These are phyloP conservation scores for Ormosia emarginata DNA, from an alignment of 306 rosid species.

Conservation along the genomic window DNA sequence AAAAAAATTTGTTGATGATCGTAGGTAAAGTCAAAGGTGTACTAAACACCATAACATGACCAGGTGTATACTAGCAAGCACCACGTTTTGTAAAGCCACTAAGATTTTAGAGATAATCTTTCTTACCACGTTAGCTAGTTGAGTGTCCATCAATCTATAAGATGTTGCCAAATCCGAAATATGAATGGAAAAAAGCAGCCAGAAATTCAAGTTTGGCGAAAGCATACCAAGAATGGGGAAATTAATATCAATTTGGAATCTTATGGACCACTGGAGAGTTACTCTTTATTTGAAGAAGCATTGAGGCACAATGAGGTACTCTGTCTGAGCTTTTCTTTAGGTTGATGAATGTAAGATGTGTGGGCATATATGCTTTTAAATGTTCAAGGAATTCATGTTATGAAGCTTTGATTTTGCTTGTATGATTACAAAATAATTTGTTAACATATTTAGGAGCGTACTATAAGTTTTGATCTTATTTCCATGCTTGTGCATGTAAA, in stretches of 20 bases:
- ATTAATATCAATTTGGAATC: constrained; percentile 55
- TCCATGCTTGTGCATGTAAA: not conserved
- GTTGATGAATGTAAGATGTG: constrained; percentile 9
- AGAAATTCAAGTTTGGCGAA: constrained; percentile 79
- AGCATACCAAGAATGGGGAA: constrained; percentile 50
- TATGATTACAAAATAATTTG: not conserved
- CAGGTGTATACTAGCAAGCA: too few species aligned
- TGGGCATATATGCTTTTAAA: constrained; percentile 8
- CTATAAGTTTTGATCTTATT: not conserved
- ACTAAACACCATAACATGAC: too few species aligned
- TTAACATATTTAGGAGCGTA: not conserved
- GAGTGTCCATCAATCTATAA: constrained; percentile 96
- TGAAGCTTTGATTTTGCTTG: not conserved
- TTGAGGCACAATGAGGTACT: constrained; percentile 72
- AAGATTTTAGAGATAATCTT: constrained; percentile 20
- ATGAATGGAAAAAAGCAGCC: constrained; percentile 74
- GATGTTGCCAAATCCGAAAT: constrained; percentile 82
- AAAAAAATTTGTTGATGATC: too few species aligned
- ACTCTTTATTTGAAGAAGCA: constrained; percentile 68
- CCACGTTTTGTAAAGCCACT: constrained; percentile 23
- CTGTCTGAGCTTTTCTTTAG: not conserved
- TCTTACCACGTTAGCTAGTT: constrained; percentile 55
- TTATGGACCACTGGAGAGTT: constrained; percentile 51
- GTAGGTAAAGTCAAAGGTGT: too few species aligned
- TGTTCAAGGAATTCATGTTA: constrained; percentile 8